phyloP scores from a whole-genome alignment of 306 rosid genomes.

The Vigna unguiculata region DNA sequence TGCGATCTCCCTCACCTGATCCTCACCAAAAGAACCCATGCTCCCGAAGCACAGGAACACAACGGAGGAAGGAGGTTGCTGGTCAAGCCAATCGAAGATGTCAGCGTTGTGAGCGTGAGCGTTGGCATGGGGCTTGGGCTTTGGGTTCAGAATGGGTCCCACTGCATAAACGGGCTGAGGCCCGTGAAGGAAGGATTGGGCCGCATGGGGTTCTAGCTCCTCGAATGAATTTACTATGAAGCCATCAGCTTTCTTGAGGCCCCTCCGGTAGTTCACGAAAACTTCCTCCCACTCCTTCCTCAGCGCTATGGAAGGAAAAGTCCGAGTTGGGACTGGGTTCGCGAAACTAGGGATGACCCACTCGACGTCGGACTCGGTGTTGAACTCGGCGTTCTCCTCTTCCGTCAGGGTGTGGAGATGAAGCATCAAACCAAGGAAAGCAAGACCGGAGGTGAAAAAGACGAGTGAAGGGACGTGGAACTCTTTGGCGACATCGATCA shows the following conservation, averaged over 20 bases:
- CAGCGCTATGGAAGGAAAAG: slow-evolving; percentile 32
- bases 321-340: slow-evolving; percentile 44
- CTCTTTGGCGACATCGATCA: slow-evolving; percentile 62
- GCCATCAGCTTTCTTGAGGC: slow-evolving; percentile 49
- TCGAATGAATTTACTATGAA: slow-evolving; percentile 56
- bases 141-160: slow-evolving; percentile 59
- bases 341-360: slow-evolving; percentile 41
- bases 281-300: background rate
- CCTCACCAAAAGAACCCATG: slow-evolving; percentile 39
- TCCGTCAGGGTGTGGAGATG: slow-evolving; percentile 51
- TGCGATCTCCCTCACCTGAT: slow-evolving; percentile 48
- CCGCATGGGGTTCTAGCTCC: slow-evolving; percentile 58
- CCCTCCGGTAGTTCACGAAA: background rate
- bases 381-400: slow-evolving; percentile 30
- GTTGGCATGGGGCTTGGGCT: background rate
- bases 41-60: slow-evolving; percentile 65
- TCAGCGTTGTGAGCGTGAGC: background rate
- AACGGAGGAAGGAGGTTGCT: slow-evolving; percentile 65
- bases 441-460: slow-evolving; percentile 53
- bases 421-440: slow-evolving; percentile 46
- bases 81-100: slow-evolving; percentile 64
- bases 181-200: slow-evolving; percentile 33
- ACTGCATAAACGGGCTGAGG: slow-evolving; percentile 52
- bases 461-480: slow-evolving; percentile 57
- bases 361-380: slow-evolving; percentile 29